Base-by-base conservation (phyloP, 495 filamentous ascomycete genomes). In the Tuber melanosporum region DNA sequence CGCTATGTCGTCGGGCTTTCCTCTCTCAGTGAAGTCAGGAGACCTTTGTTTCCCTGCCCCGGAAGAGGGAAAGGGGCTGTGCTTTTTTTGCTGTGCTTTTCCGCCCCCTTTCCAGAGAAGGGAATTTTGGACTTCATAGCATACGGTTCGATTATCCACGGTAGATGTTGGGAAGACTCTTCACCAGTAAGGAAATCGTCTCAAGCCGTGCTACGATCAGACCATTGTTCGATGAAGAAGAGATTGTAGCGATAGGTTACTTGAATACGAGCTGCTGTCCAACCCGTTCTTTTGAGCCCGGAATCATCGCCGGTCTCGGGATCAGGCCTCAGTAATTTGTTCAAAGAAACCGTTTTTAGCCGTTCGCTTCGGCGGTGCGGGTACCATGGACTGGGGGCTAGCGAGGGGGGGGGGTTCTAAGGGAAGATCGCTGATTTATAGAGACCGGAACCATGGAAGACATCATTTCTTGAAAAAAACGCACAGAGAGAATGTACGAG, bases 211-310 rank as follows among this genome's bases (percentile, higher is more conserved):
- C n/a, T 62, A 32, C 26, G n/a, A 32, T 62, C 10, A 62, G 52
- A 8, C n/a, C 32, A 4, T 26, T 3, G n/a, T n/a, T 32, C 3
- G 22, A 62, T 14, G 4, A 62, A 32, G 7, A 62, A 26, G 39
- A 41, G 39, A 26, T 32, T 62, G 9, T 62, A 26, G 12, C 3
- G n/a, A 32, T 62, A 32, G 0, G n/a, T 62, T 62, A 62, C n/a
- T n/a, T 62, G n/a, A 62, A 62, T 62, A 62, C 52, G 52, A 62
- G n/a, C n/a, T 62, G 52, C 52, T 49, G n/a, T 22, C 52, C 22
- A 14, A 62, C 20, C 10, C 12, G 7, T 10, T 62, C n/a, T 10
- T 4, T 15, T 62, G 52, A 62, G 52, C 12, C 9, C 52, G 52
- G 52, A 26, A 14, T 62, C 52, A 62, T 62, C 0, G n/a, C 52